Conservation (phyloP, 2,329 filamentous ascomycete species). For the Apiospora marii region DNA sequence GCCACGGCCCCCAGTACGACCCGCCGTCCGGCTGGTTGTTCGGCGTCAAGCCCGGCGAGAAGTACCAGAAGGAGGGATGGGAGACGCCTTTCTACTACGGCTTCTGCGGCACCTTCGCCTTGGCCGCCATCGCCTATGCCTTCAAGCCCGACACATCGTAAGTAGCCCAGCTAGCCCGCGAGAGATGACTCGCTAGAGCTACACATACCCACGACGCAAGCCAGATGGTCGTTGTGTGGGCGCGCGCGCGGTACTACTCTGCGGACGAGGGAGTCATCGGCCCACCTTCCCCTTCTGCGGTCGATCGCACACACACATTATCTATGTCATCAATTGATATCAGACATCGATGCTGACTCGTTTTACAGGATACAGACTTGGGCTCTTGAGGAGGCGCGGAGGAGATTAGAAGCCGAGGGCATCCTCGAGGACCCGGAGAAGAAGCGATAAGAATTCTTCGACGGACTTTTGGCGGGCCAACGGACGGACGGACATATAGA, state of each 20-base stretch:
- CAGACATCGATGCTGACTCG: background rate
- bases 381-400: constrained; percentile 95
- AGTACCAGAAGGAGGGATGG: constrained; percentile 96
- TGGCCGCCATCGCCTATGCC: constrained; percentile 82
- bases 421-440: constrained; percentile 83
- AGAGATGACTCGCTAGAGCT: background rate
- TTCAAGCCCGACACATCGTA: constrained; percentile 99
- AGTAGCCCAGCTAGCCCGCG: constrained; percentile 52
- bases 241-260: background rate
- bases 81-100: constrained; percentile 87
- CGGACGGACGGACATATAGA: background rate
- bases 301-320: background rate
- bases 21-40: constrained; percentile 92
- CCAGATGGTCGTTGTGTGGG: background rate
- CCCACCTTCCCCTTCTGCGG: background rate
- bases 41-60: constrained; percentile 93
- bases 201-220: background rate
- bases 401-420: constrained; percentile 94
- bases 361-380: constrained; percentile 93
- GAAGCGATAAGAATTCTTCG: constrained; percentile 45
- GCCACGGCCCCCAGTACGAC: constrained; percentile 83
- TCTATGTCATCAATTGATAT: background rate
- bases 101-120: constrained; percentile 78
- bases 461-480: background rate
- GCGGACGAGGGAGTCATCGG: background rate